Evolutionary conservation across 2,329 filamentous ascomycete genomes (phyloP).

Genomic region (Teratosphaeria zuluensis): DNA sequence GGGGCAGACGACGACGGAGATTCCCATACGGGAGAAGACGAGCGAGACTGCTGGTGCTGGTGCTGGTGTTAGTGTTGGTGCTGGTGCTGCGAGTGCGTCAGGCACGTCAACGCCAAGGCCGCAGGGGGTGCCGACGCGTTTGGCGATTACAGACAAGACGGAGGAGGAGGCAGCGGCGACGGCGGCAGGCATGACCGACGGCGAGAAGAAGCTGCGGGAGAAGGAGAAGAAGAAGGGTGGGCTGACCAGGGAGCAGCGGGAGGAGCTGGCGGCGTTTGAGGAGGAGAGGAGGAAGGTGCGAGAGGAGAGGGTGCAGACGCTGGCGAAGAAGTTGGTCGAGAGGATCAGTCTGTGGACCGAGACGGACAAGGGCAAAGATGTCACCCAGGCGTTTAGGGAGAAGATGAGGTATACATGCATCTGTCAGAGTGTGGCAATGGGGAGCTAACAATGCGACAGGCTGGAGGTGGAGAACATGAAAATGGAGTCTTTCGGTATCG

Average conservation of each 20-base stretch:
- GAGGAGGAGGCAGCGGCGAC: conserved; percentile 64
- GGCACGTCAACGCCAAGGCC: conserved; percentile 41
- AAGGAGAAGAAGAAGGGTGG: conserved; percentile 86
- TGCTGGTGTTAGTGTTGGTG: too few relatives aligned
- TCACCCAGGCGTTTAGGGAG: conserved; percentile 82
- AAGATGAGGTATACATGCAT: conserved; percentile 65
- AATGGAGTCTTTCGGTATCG: conserved; percentile 97
- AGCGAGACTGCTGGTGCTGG: not conserved
- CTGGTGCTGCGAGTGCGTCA: conserved; percentile 7
- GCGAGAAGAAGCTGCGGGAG: conserved; percentile 65
- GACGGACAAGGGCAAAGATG: conserved; percentile 78
- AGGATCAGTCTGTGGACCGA: conserved; percentile 93
- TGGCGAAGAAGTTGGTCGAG: conserved; percentile 77
- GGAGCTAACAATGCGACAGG: not conserved
- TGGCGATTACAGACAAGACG: conserved; percentile 78
- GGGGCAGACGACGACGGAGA: conserved; percentile 5
- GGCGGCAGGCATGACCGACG: conserved; percentile 55
- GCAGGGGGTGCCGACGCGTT: conserved; percentile 61
- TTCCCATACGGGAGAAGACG: conserved; percentile 6
- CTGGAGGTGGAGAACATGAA: conserved; percentile 96
- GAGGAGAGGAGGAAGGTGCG: conserved; percentile 73
- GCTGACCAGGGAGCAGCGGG: conserved; percentile 82
- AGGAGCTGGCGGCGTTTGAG: conserved; percentile 82
- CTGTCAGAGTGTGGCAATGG: not conserved
- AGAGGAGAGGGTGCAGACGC: conserved; percentile 78